Evolutionary conservation across 1,139 yeast species (phyloP).

Genomic region (Suhomyces bokatorum): DNA sequence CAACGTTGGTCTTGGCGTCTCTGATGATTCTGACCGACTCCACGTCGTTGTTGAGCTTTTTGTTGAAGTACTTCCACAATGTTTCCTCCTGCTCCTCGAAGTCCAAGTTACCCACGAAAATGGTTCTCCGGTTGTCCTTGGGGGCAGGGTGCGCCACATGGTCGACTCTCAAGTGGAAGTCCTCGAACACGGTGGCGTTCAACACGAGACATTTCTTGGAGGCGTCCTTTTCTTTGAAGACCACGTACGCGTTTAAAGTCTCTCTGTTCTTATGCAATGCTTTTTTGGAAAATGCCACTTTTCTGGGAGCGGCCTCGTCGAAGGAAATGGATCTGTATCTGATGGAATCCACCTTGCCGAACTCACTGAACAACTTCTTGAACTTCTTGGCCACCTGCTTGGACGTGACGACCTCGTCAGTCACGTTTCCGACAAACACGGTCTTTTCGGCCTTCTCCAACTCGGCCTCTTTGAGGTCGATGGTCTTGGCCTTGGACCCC

Average conservation of each 20-base stretch:
- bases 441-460: conserved; percentile 86
- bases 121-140: conserved; percentile 78
- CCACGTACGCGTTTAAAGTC: conserved; percentile 85
- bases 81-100: conserved; percentile 91
- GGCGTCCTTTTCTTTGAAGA: conserved; percentile 55
- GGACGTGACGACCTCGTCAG: conserved; percentile 61
- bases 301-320: conserved; percentile 84
- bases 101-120: conserved; percentile 92
- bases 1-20: conserved; percentile 90
- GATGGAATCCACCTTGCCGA: conserved; percentile 68
- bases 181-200: conserved; percentile 69
- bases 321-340: conserved; percentile 93
- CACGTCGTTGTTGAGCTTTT: conserved; percentile 61
- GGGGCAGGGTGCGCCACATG: conserved; percentile 88
- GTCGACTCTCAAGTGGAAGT: conserved; percentile 85
- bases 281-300: conserved; percentile 84
- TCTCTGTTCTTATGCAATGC: conserved; percentile 76
- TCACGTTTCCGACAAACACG: conserved; percentile 85
- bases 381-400: conserved; percentile 63
- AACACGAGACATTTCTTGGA: conserved; percentile 55
- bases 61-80: conserved; percentile 78
- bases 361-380: conserved; percentile 56
- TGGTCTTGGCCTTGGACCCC: conserved; percentile 33
- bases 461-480: conserved; percentile 65
- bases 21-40: conserved; percentile 89